Percentiles rank a stretch among this genome's conserved stretches.
Conservation (phyloP, 768 basidiomycete genomes). For the Royoungia palumana region DNA sequence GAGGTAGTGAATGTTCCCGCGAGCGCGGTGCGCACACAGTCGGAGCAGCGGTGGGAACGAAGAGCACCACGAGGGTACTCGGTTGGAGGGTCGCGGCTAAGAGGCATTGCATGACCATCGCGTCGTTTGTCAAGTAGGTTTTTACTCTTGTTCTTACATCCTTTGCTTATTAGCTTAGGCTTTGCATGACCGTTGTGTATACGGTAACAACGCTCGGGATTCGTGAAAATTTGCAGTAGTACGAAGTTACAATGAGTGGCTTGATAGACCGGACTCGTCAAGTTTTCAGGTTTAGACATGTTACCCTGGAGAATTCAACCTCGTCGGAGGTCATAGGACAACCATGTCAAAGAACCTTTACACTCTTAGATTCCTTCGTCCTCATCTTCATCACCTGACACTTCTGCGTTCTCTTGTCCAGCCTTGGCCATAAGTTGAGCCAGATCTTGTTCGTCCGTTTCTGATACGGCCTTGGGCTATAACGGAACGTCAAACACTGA, state of each 20-base stretch:
- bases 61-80: conserved; percentile 67
- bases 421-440: conserved; percentile 96
- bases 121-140: conserved; percentile 1
- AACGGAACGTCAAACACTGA: not conserved
- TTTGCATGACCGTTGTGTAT: not conserved
- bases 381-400: conserved; percentile 91
- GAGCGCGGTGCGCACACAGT: conserved; percentile 62
- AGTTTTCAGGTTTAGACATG: no score
- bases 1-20: conserved; percentile 81
- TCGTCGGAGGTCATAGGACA: no score
- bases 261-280: no score
- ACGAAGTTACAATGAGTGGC: no score
- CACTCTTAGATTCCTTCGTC: conserved; percentile 44
- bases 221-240: no score
- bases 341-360: no score
- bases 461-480: conserved; percentile 96
- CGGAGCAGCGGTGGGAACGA: conserved; percentile 64
- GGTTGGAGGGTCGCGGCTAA: conserved; percentile 41
- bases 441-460: conserved; percentile 96
- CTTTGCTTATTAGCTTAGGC: not conserved
- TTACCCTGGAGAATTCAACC: no score
- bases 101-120: conserved; percentile 13
- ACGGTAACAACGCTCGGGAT: no score
- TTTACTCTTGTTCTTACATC: not conserved
- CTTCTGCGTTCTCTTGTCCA: conserved; percentile 90